A percentile compares a stretch with the other conserved stretches of the same genome.
These are phyloP conservation scores for Globisporangium abappressorium DNA, from an alignment of 352 stramenopile genomes.

Conservation along the genomic window DNA sequence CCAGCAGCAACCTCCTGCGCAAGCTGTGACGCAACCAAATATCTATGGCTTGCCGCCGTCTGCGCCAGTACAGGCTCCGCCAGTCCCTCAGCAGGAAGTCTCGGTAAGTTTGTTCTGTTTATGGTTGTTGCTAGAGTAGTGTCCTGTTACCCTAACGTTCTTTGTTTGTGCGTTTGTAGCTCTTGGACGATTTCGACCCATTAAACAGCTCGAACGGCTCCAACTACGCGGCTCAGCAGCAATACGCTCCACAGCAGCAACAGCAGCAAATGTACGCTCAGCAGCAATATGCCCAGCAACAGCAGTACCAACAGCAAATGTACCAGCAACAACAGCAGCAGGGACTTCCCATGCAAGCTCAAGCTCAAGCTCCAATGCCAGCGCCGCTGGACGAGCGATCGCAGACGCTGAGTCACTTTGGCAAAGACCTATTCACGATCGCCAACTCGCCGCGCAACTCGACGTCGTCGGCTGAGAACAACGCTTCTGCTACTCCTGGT, in stretches of 20 bases:
- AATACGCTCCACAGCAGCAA: constrained; percentile 11
- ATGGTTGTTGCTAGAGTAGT: background rate
- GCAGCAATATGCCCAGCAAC: constrained; percentile 22
- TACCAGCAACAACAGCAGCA: constrained; percentile 10
- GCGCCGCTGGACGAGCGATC: constrained; percentile 50
- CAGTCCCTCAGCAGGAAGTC: constrained; percentile 37
- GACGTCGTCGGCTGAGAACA: constrained; percentile 10
- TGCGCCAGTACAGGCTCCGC: constrained; percentile 16
- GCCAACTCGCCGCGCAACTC: constrained; percentile 71
- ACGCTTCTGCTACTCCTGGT: background rate
- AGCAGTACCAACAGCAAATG: constrained; percentile 24
- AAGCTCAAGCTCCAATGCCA: background rate
- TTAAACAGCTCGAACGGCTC: constrained; percentile 28
- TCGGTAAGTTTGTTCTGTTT: constrained; percentile 37
- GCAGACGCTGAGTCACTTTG: constrained; percentile 72
- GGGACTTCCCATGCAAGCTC: background rate
- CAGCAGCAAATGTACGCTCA: constrained; percentile 28
- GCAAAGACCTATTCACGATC: constrained; percentile 84
- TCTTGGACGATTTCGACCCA: constrained; percentile 54
- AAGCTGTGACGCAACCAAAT: constrained; percentile 19
- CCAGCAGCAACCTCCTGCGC: constrained; percentile 13
- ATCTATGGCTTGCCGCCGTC: constrained; percentile 26
- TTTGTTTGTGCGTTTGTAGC: constrained; percentile 16
- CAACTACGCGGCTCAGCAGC: constrained; percentile 21
- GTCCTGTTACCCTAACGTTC: background rate